Evolutionary conservation across 345 rosid species (phyloP), one percentile per base, ranked within the genome.

Genomic region (Linum usitatissimum): DNA sequence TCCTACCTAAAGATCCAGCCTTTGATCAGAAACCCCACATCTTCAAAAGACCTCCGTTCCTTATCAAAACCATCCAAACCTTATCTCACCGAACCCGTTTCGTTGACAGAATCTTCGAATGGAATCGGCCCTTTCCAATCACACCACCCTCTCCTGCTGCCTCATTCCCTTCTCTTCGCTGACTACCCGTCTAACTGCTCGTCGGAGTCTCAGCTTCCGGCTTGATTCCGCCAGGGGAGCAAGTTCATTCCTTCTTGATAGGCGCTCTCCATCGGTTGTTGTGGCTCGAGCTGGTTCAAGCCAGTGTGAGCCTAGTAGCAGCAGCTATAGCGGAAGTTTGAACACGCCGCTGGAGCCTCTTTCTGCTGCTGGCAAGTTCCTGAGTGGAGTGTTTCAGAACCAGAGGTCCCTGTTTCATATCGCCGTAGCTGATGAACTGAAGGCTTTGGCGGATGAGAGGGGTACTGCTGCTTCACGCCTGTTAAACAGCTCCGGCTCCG

Each of bases 281-380:
- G 70, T 64, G 5, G 76, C 88, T 7, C 70, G 77, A 70, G 86
- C 90, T 19, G 86, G 96, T 4, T 74, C 78, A 9, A 87, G 95
- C 71, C 88, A 78, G 71, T 90, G 93, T 59, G 96, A 89, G 76
- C 78, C 87, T 59, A 82, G 59, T 28, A 45, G 89, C 59, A 82
- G 96, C 30, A 63, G 68, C 54, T 59, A 60, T 12, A 57, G 68
- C 64, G 39, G 39, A 9, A 75, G 88, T 62, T 79, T 93, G 48
- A 90, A 93, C 81, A 79, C 91, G 20, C 97, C 99, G 67, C 80
- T 87, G 36, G 91, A 84, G 72, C 89, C 80, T 18, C 73, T 76
- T 59, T 84, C 99, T 0, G 62, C 83, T 15, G 77, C 82, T 20
- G 99, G 96, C n/a, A 84, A 68, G 83, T 79, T 79, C 61, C 59